phyloP scores from a whole-genome alignment of 305 asterid species.

The Fraxinus nigra region DNA sequence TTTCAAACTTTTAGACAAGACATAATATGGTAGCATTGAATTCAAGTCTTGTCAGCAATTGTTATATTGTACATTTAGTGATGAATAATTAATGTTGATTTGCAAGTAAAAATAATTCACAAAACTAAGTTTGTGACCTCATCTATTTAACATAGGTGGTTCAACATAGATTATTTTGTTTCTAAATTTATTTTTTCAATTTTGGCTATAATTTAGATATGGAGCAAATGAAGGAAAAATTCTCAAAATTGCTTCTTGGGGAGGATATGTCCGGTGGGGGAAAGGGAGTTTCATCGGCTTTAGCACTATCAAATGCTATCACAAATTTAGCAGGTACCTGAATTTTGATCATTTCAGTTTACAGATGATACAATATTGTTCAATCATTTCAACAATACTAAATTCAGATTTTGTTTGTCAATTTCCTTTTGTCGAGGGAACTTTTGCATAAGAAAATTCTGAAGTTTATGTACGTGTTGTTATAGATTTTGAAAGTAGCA shows the following conservation, averaged over 20 bases:
- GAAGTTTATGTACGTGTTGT: neutral
- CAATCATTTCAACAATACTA: neutral
- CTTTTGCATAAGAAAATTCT: neutral
- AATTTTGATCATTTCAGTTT: neutral
- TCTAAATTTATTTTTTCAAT: neutral
- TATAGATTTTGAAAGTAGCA: neutral
- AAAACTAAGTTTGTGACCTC: neutral
- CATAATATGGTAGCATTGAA: neutral
- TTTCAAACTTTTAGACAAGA: neutral
- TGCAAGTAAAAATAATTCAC: neutral
- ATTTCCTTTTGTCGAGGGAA: neutral
- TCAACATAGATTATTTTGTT: neutral
- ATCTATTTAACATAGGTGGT: neutral
- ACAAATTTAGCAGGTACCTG: slow-evolving; percentile 61
- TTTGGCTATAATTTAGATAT: slow-evolving; percentile 33
- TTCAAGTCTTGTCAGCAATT: neutral
- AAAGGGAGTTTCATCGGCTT: slow-evolving; percentile 68
- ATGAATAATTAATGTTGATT: neutral
- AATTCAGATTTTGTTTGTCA: neutral
- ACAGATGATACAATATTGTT: neutral
- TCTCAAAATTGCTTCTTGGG: slow-evolving; percentile 63
- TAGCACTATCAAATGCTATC: slow-evolving; percentile 67
- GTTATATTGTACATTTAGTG: neutral
- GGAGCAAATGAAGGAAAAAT: slow-evolving; percentile 72
- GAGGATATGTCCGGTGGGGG: slow-evolving; percentile 84